These are phyloP conservation scores for Microbotryum saponariae DNA, from an alignment of 1,284 basidiomycete genomes.

Conservation along the genomic window DNA sequence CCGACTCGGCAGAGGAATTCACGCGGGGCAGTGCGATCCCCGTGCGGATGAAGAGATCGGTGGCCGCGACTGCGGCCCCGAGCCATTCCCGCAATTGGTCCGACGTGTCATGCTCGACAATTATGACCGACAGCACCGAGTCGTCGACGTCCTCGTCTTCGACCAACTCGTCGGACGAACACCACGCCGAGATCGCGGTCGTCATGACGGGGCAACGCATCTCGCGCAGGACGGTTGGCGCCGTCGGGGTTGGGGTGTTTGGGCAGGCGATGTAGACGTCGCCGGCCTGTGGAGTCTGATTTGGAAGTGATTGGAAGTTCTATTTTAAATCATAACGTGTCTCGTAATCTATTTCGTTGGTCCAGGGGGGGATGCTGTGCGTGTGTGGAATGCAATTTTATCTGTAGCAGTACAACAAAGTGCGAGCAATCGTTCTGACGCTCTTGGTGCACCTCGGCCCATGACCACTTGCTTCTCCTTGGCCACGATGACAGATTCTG, in stretches of 20 bases:
- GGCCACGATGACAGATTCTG: no score
- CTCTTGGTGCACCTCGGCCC: no score
- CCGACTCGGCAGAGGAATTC: background rate
- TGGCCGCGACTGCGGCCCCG: background rate
- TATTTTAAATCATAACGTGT: no score
- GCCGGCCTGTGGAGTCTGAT: no score
- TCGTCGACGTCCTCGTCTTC: conserved; percentile 7
- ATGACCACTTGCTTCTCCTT: no score
- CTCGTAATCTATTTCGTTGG: no score
- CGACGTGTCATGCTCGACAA: background rate
- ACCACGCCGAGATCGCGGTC: conserved; percentile 12
- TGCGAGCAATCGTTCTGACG: no score
- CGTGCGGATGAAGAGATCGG: background rate
- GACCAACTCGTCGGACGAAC: conserved; percentile 7
- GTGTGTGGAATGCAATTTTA: no score
- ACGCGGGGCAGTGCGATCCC: background rate
- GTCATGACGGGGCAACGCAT: conserved; percentile 30
- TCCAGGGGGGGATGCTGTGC: no score
- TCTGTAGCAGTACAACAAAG: no score
- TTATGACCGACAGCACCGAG: conserved; percentile 5
- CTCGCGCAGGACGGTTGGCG: conserved; percentile 19
- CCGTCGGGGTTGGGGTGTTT: conserved; percentile 20
- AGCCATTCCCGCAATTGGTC: background rate
- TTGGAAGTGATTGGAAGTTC: no score
- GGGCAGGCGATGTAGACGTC: conserved; percentile 21